Evolutionary conservation across 257 asterid species (phyloP), one percentile per base, ranked within the genome.

Genomic region (Vinca minor): DNA sequence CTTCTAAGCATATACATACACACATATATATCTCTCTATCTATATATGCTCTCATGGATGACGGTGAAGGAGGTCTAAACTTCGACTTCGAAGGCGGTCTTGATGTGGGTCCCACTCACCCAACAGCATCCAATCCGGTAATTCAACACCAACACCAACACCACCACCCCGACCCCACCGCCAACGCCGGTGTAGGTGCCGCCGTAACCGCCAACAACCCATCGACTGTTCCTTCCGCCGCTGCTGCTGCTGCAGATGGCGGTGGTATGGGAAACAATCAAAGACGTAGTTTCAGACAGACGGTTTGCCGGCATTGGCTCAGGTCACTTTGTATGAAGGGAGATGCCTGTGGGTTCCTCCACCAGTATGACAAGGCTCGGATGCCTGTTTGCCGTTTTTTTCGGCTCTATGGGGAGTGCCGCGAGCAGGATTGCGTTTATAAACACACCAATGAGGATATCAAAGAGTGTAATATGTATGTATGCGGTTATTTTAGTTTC

Each of bases 371-470:
- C 62, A 89, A 87, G 81, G 77, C 95, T 7, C 72, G 97, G 73
- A 89, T 89, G 97, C 97, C 96, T 4, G 81, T 87, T 54, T 89
- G 95, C 77, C 83, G 95, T 45, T 89, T 89, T 64, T 89, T 87
- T 52, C 79, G 92, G 42, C 83, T 82, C 7, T 81, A 84, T 15
- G 98, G 96, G 5, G 96, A 91, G 81, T 91, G 96, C 66, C 83
- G 98, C 4, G 95, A 91, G 79, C 96, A 91, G 80, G 98, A 88
- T 69, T 91, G 96, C 65, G 95, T 88, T 39, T 91, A 86, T 77
- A 91, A 91, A 62, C 96, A 91, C 59, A 88, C 96, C 13, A 91
- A 83, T 69, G 96, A 91, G 72, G 98, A 91, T 81, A 88, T 88
- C 74, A 91, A 86, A 79, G 96, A 91, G 63, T 91, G 98, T 73